These are phyloP conservation scores for Thecamonas trahens DNA, from an alignment of 78 protist genomes.

Conservation along the genomic window DNA sequence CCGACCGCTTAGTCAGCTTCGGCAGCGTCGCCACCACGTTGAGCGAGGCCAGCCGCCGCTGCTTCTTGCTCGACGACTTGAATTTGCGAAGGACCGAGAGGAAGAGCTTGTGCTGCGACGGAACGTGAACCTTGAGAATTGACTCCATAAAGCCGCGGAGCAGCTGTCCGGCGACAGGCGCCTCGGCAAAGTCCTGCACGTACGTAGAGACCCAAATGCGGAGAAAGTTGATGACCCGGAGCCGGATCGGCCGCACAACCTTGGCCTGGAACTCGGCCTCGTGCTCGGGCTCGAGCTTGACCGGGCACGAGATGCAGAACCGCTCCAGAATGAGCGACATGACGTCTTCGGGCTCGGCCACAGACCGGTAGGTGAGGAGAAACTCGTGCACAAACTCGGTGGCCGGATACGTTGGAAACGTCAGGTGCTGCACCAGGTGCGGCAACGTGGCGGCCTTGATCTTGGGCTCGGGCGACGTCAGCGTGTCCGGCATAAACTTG, in stretches of 20 bases:
- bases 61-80: too few species aligned
- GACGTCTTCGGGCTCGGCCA: conserved; percentile 20
- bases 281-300: conserved; percentile 1
- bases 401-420: conserved; percentile 27
- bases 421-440: conserved; percentile 34
- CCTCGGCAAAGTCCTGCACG: conserved; percentile 2
- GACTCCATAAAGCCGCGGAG: conserved; percentile 1
- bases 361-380: conserved; percentile 33
- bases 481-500: too few species aligned
- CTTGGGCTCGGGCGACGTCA: too few species aligned
- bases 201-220: not conserved
- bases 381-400: conserved; percentile 42
- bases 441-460: conserved; percentile 27
- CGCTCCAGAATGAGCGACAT: conserved; percentile 19
- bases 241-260: not conserved
- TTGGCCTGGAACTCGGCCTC: not conserved
- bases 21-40: too few species aligned
- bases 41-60: too few species aligned
- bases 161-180: not conserved
- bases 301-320: too few species aligned
- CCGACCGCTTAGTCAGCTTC: too few species aligned
- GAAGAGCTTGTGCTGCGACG: too few species aligned
- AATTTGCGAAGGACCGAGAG: too few species aligned
- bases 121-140: too few species aligned
- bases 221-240: not conserved